Percentiles rank a stretch among this genome's conserved stretches.
Conservation (phyloP, 2,329 filamentous ascomycete species). For the Ciborinia camelliae region DNA sequence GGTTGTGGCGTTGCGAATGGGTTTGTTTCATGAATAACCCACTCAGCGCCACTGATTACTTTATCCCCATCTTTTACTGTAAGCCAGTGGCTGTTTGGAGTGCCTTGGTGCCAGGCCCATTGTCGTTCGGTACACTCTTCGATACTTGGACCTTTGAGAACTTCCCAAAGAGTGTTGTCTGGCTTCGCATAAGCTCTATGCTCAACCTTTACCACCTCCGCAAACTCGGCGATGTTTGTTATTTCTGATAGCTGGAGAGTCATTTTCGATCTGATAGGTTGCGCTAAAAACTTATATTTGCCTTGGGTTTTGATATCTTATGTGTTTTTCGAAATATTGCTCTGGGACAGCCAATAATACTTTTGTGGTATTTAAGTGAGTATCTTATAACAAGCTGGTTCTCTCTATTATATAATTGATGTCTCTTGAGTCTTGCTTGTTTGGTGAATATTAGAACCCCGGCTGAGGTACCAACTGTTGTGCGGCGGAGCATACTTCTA, state of each 20-base stretch:
- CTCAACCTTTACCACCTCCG: background rate
- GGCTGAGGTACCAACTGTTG: too few species aligned
- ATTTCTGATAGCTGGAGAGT: background rate
- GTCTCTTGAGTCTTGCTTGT: too few species aligned
- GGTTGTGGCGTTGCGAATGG: background rate
- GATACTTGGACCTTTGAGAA: background rate
- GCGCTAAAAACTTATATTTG: background rate
- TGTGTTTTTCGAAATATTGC: background rate
- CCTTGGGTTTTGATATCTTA: background rate
- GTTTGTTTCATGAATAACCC: background rate
- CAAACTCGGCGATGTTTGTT: background rate
- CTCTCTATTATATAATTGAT: too few species aligned
- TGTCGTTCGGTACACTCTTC: background rate
- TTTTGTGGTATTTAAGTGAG: background rate
- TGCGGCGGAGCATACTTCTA: too few species aligned
- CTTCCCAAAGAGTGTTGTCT: conserved; percentile 1
- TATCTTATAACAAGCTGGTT: background rate
- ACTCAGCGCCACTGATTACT: background rate
- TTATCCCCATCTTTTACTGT: conserved; percentile 1
- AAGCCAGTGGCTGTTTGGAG: conserved; percentile 1
- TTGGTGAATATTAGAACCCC: too few species aligned
- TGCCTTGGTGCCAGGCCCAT: background rate
- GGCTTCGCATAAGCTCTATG: conserved; percentile 5
- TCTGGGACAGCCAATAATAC: background rate
- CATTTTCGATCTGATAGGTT: background rate